Evolutionary conservation across 2,329 filamentous ascomycete species (phyloP).

Genomic region (Cryphonectria naterciae): DNA sequence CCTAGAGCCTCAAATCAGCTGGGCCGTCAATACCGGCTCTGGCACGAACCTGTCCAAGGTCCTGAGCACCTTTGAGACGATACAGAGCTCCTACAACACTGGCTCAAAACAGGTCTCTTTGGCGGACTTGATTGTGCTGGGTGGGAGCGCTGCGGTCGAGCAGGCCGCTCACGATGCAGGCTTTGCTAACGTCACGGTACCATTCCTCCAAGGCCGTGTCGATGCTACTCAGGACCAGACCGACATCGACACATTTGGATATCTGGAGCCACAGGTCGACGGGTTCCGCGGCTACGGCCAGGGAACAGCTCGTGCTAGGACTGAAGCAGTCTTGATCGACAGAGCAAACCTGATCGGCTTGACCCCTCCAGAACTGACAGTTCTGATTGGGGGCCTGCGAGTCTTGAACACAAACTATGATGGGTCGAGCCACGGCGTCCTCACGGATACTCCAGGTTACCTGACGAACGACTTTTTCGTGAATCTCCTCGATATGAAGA

Average conservation of each 20-base stretch:
- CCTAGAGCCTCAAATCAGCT: conserved; percentile 71
- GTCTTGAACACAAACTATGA: conserved; percentile 73
- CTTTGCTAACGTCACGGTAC: conserved; percentile 57
- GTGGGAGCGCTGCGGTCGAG: conserved; percentile 72
- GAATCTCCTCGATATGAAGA: conserved; percentile 72
- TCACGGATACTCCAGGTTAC: conserved; percentile 69
- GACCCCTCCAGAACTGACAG: conserved; percentile 71
- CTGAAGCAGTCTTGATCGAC: conserved; percentile 75
- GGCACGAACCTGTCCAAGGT: conserved; percentile 59
- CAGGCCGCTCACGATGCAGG: conserved; percentile 62
- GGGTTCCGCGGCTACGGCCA: conserved; percentile 81
- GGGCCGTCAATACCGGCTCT: conserved; percentile 69
- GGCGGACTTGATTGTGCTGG: conserved; percentile 79
- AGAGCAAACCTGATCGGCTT: conserved; percentile 72
- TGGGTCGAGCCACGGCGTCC: conserved; percentile 67
- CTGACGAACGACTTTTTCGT: conserved; percentile 83
- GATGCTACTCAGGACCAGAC: conserved; percentile 76
- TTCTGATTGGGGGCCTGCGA: conserved; percentile 73
- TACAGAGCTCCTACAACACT: conserved; percentile 51
- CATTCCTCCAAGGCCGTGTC: conserved; percentile 73
- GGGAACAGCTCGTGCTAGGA: conserved; percentile 61
- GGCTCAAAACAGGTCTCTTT: conserved; percentile 73
- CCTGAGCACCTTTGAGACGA: conserved; percentile 61
- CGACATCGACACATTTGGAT: conserved; percentile 64
- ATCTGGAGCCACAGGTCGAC: conserved; percentile 72